Evolutionary conservation across 768 basidiomycete species (phyloP).

Genomic region (Leccinum sublutescens): DNA sequence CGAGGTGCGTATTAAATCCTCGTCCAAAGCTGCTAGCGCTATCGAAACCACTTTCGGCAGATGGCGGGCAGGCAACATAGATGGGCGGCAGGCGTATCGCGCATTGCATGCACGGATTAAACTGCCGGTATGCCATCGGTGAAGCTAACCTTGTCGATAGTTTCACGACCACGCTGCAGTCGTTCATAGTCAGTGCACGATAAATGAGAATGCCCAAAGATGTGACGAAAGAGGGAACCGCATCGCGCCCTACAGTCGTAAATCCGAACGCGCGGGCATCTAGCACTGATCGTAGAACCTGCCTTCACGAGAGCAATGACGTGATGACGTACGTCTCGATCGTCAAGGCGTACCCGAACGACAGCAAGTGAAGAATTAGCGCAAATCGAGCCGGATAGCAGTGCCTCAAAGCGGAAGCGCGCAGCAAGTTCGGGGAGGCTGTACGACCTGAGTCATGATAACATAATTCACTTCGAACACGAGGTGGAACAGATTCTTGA

Average conservation of each 20-base stretch:
- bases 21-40: conserved; percentile 5
- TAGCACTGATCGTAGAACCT: conserved; percentile 9
- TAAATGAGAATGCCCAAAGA: conserved; percentile 13
- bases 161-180: conserved; percentile 19
- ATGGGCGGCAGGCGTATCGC: conserved; percentile 18
- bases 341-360: conserved; percentile 26
- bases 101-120: conserved; percentile 13
- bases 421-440: conserved; percentile 7
- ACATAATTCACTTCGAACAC: conserved; percentile 21
- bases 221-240: conserved; percentile 19
- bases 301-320: conserved; percentile 26
- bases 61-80: conserved; percentile 13
- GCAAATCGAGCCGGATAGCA: conserved; percentile 15
- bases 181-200: conserved; percentile 10
- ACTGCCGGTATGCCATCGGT: conserved; percentile 21
- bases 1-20: conserved; percentile 26
- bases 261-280: conserved; percentile 7
- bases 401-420: conserved; percentile 1
- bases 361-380: conserved; percentile 6
- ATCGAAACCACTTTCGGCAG: conserved; percentile 24
- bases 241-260: conserved; percentile 18
- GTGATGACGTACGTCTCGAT: conserved; percentile 33
- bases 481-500: conserved; percentile 21
- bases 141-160: conserved; percentile 16
- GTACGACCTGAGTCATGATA: conserved; percentile 16